Evolutionary conservation across 305 asterid species (phyloP).

Genomic region (Andrographis paniculata): DNA sequence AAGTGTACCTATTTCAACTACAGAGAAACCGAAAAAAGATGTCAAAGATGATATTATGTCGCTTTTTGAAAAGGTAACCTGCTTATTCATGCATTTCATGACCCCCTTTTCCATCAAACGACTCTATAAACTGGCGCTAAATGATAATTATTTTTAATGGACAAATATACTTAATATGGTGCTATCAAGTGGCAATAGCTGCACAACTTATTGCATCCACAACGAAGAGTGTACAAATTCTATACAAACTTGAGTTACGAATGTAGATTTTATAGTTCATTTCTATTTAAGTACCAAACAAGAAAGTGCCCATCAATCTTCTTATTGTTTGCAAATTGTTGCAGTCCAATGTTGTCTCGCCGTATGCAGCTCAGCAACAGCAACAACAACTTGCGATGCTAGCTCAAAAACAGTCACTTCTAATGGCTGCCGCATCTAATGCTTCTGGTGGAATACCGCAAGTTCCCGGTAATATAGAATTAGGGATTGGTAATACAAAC

Average conservation of each 20-base stretch:
- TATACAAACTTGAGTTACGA: too few species aligned
- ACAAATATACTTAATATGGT: too few species aligned
- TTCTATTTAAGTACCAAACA: constrained; percentile 6
- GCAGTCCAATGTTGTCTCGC: constrained; percentile 71
- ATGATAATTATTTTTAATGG: not conserved
- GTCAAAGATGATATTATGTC: constrained; percentile 71
- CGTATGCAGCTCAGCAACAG: constrained; percentile 56
- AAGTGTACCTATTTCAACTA: constrained; percentile 27
- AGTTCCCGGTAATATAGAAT: constrained; percentile 32
- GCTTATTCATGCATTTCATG: not conserved
- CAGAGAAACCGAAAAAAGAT: constrained; percentile 50
- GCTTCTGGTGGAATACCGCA: constrained; percentile 40
- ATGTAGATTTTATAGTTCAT: not conserved
- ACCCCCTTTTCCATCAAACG: not conserved
- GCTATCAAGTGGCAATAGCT: too few species aligned
- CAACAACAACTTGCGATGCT: constrained; percentile 69
- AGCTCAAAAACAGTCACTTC: constrained; percentile 58
- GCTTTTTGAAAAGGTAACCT: constrained; percentile 68
- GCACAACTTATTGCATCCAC: too few species aligned
- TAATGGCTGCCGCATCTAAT: constrained; percentile 61
- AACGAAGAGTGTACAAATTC: too few species aligned
- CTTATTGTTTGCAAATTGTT: constrained; percentile 6
- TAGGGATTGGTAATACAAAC: constrained; percentile 35
- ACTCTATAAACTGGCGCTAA: not conserved
- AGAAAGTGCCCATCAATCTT: constrained; percentile 1